phyloP scores from a whole-genome alignment of 164 flowering plant genomes.

The Macadamia tetraphylla region DNA sequence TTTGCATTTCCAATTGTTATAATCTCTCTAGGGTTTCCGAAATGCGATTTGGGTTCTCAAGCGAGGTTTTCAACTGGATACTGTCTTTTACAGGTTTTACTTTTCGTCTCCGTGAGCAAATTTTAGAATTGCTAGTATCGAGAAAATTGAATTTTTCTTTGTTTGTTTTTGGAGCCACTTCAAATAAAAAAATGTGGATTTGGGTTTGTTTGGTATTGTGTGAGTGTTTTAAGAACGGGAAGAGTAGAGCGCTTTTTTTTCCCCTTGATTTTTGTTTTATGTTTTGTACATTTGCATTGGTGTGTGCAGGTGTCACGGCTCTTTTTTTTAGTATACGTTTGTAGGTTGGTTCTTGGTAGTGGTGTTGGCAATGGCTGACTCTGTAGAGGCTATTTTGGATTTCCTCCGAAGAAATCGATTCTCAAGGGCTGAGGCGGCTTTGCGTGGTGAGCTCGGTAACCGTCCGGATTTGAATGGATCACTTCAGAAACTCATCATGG shows the following conservation, averaged over 20 bases:
- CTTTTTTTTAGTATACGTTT: constrained; percentile 7
- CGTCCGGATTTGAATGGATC: constrained; percentile 56
- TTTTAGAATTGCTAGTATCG: background rate
- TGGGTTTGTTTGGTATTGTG: background rate
- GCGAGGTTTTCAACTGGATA: background rate
- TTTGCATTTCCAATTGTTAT: background rate
- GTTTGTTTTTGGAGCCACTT: background rate
- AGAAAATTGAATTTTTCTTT: background rate
- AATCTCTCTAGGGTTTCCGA: background rate
- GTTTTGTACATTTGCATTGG: background rate
- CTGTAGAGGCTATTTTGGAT: constrained; percentile 62
- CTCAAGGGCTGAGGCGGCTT: constrained; percentile 77
- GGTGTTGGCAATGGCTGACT: constrained; percentile 44
- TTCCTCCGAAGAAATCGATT: constrained; percentile 61
- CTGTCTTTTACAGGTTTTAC: background rate
- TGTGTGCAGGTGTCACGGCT: constrained; percentile 5
- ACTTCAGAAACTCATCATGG: constrained; percentile 35
- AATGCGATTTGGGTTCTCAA: background rate
- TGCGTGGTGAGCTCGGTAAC: constrained; percentile 62
- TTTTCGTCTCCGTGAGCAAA: background rate
- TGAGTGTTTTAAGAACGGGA: background rate
- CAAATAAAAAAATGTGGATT: background rate
- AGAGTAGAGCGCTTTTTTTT: background rate
- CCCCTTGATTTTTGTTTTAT: background rate
- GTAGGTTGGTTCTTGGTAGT: background rate